A percentile compares a stretch with the other conserved stretches of the same genome.
Evolutionary conservation across 1,284 basidiomycete species (phyloP).

Genomic region (Tilletia setariae): DNA sequence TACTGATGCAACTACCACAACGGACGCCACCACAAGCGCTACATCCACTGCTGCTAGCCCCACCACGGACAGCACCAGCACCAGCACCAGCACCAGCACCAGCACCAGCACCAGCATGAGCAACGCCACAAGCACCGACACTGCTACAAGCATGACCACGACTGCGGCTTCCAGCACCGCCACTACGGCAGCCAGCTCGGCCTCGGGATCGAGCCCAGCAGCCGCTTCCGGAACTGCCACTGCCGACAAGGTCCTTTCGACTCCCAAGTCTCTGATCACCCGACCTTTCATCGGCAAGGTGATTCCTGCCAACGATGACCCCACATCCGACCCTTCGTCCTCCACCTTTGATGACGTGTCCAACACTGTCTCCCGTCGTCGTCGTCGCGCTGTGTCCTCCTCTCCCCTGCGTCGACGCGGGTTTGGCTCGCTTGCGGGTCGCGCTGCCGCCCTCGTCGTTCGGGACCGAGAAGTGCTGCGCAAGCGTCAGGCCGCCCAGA

Average conservation of each 20-base stretch:
- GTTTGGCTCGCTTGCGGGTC: neutral
- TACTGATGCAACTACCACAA: too few species aligned
- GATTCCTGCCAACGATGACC: neutral
- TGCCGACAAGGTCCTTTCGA: neutral
- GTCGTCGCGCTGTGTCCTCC: neutral
- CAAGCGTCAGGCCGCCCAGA: neutral
- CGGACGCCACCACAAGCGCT: too few species aligned
- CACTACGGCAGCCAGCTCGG: too few species aligned
- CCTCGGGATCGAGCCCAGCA: too few species aligned
- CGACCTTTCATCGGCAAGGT: conserved; percentile 14
- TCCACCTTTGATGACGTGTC: neutral
- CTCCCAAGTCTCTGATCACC: conserved; percentile 8
- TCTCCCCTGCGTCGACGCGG: neutral
- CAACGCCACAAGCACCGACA: too few species aligned
- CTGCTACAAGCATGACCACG: too few species aligned
- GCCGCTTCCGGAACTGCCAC: too few species aligned
- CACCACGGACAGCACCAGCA: too few species aligned
- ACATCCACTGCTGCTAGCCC: too few species aligned
- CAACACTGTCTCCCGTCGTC: neutral
- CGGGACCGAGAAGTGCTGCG: neutral
- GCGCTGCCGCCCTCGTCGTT: conserved; percentile 2
- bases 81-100: too few species aligned
- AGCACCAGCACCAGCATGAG: too few species aligned
- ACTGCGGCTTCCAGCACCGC: too few species aligned
- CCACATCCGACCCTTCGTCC: neutral